A percentile compares a stretch with the other conserved stretches of the same genome.
phyloP scores from a whole-genome alignment of 2,329 filamentous ascomycete species.

The Fusarium virguliforme region DNA sequence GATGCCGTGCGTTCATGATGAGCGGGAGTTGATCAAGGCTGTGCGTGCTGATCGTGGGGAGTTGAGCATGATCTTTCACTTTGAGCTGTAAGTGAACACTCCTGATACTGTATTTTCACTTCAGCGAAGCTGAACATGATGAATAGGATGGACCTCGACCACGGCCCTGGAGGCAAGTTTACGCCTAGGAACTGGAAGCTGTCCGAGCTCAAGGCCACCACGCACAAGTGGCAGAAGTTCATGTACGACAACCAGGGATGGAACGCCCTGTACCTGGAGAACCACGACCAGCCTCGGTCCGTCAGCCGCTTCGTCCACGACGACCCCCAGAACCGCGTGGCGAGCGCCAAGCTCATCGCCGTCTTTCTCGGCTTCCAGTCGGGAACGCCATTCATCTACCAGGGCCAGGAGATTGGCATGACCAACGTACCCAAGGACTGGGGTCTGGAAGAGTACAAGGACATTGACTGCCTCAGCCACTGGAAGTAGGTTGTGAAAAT shows the following conservation, averaged over 20 bases:
- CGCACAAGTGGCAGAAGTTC: constrained; percentile 72
- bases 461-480: constrained; percentile 73
- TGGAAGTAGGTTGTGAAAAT: constrained; percentile 59
- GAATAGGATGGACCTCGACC: constrained; percentile 65
- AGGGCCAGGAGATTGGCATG: constrained; percentile 80
- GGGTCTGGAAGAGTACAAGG: constrained; percentile 77
- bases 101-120: too few species aligned
- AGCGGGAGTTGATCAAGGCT: constrained; percentile 61
- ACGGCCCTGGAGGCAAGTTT: constrained; percentile 63
- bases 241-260: constrained; percentile 74
- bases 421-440: constrained; percentile 74
- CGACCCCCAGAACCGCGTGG: constrained; percentile 63
- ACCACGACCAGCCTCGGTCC: constrained; percentile 76
- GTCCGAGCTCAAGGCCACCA: constrained; percentile 67
- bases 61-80: constrained; percentile 82
- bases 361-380: constrained; percentile 71
- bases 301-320: constrained; percentile 70
- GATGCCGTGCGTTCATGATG: constrained; percentile 64
- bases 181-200: constrained; percentile 63
- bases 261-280: constrained; percentile 77
- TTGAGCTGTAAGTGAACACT: constrained; percentile 68
- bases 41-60: constrained; percentile 72
- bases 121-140: constrained; percentile 14
- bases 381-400: constrained; percentile 78
- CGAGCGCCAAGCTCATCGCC: constrained; percentile 73